These are phyloP conservation scores for Mucor piriformis DNA, from an alignment of 371 early-diverging fungal species.

Conservation along the genomic window DNA sequence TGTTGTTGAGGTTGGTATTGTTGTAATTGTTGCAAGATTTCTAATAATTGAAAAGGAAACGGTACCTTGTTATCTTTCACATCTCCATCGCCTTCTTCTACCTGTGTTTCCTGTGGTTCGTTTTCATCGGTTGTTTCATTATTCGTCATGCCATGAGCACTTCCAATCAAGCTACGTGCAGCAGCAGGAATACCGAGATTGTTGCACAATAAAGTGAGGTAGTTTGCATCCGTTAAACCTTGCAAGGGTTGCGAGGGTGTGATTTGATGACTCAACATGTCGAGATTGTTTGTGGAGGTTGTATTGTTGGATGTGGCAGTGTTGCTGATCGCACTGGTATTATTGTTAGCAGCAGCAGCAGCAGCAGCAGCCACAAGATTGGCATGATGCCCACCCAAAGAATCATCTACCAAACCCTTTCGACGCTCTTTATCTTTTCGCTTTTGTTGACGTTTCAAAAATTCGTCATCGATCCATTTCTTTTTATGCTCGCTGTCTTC, in stretches of 20 bases:
- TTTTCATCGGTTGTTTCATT: background rate
- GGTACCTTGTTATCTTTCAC: conserved; percentile 8
- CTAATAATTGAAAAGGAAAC: conserved; percentile 29
- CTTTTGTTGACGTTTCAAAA: conserved; percentile 66
- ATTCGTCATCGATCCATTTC: conserved; percentile 76
- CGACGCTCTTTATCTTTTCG: conserved; percentile 69
- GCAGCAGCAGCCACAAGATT: background rate
- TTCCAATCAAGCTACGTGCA: conserved; percentile 19
- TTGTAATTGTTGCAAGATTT: conserved; percentile 33
- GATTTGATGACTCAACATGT: conserved; percentile 1
- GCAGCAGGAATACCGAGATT: conserved; percentile 43
- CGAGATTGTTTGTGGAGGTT: background rate
- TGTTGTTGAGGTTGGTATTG: conserved; percentile 30
- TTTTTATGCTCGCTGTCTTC: conserved; percentile 65
- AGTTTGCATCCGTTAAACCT: conserved; percentile 29
- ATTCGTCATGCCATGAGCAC: background rate
- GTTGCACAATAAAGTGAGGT: conserved; percentile 51
- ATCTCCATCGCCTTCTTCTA: background rate
- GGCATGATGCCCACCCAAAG: conserved; percentile 16
- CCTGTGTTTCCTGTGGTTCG: conserved; percentile 10
- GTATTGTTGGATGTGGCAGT: background rate
- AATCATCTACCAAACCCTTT: conserved; percentile 29
- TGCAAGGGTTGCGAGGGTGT: conserved; percentile 16
- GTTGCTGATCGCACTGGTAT: background rate
- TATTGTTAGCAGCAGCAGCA: background rate